These are phyloP conservation scores for Canavalia gladiata DNA, from an alignment of 306 rosid genomes.

Conservation along the genomic window DNA sequence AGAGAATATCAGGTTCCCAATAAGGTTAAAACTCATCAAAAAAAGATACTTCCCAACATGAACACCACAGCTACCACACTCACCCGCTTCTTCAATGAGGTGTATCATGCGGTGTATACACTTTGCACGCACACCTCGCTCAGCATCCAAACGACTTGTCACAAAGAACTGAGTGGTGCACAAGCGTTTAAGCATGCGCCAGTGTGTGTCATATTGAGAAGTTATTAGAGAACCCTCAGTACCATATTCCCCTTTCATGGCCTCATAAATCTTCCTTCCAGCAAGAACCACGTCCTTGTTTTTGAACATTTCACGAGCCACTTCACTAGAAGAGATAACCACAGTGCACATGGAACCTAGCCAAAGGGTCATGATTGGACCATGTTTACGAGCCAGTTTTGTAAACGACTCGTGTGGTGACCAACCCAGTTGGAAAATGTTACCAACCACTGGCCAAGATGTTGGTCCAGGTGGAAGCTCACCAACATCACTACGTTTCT, in stretches of 20 bases:
- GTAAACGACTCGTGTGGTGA: constrained; percentile 77
- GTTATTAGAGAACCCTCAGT: constrained; percentile 74
- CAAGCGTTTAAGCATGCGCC: constrained; percentile 77
- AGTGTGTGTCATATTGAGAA: constrained; percentile 78
- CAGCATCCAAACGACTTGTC: constrained; percentile 63
- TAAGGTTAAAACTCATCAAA: constrained; percentile 81
- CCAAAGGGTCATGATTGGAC: constrained; percentile 86
- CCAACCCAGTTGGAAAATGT: constrained; percentile 69
- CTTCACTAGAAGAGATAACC: constrained; percentile 69
- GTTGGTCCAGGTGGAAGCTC: constrained; percentile 87
- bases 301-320: constrained; percentile 76
- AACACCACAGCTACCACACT: constrained; percentile 38
- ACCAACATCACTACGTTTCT: constrained; percentile 2
- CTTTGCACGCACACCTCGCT: constrained; percentile 52
- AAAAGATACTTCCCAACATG: constrained; percentile 74
- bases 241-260: constrained; percentile 76
- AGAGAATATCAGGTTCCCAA: constrained; percentile 87
- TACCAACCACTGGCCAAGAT: constrained; percentile 82
- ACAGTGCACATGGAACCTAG: constrained; percentile 86
- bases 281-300: constrained; percentile 70
- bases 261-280: constrained; percentile 80
- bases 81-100: constrained; percentile 48
- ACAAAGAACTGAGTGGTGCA: constrained; percentile 69
- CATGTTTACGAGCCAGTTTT: constrained; percentile 62
- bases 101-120: constrained; percentile 73